phyloP scores from a whole-genome alignment of 2,329 filamentous ascomycete genomes.

The Onygenales sp. region DNA sequence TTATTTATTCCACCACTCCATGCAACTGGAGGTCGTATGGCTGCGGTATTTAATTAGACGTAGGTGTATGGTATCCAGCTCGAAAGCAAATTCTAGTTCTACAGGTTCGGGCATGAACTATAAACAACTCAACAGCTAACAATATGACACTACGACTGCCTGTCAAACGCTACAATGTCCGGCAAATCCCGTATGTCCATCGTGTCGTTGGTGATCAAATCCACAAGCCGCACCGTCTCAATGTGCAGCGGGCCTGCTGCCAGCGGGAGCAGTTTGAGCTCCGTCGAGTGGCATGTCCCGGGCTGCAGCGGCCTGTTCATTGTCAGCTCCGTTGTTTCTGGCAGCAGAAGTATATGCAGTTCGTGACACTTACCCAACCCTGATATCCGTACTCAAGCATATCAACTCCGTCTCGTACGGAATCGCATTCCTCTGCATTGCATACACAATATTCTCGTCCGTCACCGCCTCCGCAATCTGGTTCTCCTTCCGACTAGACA shows the following conservation, averaged over 20 bases:
- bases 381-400: constrained; percentile 48
- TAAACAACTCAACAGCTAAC: no score
- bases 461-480: constrained; percentile 44
- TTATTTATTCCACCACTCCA: background rate
- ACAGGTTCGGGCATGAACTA: no score
- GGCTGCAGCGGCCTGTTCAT: constrained; percentile 40
- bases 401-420: constrained; percentile 45
- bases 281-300: constrained; percentile 47
- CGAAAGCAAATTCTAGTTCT: no score
- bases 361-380: constrained; percentile 42
- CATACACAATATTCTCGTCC: constrained; percentile 48
- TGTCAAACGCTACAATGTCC: constrained; percentile 39
- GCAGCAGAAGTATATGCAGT: background rate
- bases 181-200: constrained; percentile 49
- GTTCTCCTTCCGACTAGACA: constrained; percentile 19
- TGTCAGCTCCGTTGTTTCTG: background rate
- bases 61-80: no score
- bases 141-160: background rate
- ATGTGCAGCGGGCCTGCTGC: constrained; percentile 42
- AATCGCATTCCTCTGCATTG: constrained; percentile 42
- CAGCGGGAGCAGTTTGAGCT: constrained; percentile 46
- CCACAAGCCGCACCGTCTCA: constrained; percentile 45
- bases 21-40: no score
- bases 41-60: no score
- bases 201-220: constrained; percentile 46